Conservation (phyloP, 148 eudicot species). For the Chenopodium suecicum region DNA sequence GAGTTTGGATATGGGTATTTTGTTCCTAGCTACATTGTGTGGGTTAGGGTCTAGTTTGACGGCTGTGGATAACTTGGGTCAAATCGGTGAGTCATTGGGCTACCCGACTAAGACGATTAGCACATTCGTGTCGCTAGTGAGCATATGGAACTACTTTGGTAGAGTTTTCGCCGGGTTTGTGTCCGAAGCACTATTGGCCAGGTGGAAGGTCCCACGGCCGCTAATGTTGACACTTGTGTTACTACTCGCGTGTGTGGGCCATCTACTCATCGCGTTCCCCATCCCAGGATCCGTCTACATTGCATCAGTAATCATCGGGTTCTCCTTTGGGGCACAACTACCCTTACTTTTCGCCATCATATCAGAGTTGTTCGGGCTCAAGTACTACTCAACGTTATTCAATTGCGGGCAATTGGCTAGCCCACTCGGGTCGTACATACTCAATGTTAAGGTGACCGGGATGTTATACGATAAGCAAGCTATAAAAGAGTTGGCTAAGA, state of each 20-base stretch:
- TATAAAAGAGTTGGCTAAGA: constrained; percentile 24
- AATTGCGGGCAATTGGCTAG: constrained; percentile 46
- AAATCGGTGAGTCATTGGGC: constrained; percentile 50
- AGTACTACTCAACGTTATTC: constrained; percentile 54
- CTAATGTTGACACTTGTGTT: constrained; percentile 48
- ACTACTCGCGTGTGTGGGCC: constrained; percentile 41
- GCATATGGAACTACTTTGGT: constrained; percentile 53
- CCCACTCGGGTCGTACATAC: constrained; percentile 45
- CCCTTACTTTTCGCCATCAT: constrained; percentile 48
- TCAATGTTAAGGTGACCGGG: constrained; percentile 44
- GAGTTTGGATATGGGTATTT: constrained; percentile 50
- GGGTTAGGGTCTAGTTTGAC: constrained; percentile 50
- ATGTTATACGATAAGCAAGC: constrained; percentile 41
- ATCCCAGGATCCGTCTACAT: constrained; percentile 42
- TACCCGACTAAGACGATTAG: constrained; percentile 38
- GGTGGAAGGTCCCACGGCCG: constrained; percentile 50
- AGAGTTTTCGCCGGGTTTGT: constrained; percentile 44
- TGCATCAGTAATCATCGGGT: constrained; percentile 48
- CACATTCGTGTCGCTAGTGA: constrained; percentile 53
- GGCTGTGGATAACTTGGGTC: constrained; percentile 52
- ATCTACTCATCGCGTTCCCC: constrained; percentile 42
- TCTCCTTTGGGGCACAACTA: constrained; percentile 50
- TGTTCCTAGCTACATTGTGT: constrained; percentile 43
- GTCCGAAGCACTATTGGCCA: constrained; percentile 37
- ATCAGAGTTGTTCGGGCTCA: constrained; percentile 53